Percentiles rank a stretch among this genome's conserved stretches.
Evolutionary conservation across 805 yeast species (phyloP).

Genomic region (Kodamaea laetipori): DNA sequence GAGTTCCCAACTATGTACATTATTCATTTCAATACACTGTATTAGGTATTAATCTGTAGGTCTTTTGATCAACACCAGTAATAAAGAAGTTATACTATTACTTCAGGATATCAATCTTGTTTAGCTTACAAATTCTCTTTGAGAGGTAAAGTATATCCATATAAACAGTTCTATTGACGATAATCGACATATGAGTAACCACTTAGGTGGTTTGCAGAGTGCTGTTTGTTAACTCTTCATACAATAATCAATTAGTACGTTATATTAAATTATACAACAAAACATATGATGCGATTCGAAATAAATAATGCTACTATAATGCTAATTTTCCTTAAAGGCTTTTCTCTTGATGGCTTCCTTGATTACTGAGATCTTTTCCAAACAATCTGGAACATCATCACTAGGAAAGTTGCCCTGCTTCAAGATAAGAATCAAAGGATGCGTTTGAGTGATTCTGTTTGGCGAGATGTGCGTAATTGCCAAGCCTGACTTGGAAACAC

Average conservation of each 20-base stretch:
- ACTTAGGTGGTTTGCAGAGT: too few species aligned
- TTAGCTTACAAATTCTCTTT: too few species aligned
- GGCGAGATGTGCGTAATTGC: slow-evolving; percentile 83
- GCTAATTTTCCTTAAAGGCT: slow-evolving; percentile 25
- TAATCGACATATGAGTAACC: too few species aligned
- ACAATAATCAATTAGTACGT: too few species aligned
- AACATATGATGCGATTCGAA: slow-evolving; percentile 4
- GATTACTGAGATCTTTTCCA: slow-evolving; percentile 47
- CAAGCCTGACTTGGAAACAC: slow-evolving; percentile 74
- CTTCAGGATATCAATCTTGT: too few species aligned
- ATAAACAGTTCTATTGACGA: too few species aligned
- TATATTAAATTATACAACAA: too few species aligned
- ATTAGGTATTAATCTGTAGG: too few species aligned
- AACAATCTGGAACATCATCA: slow-evolving; percentile 43
- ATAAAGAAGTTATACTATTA: too few species aligned
- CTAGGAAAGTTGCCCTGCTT: slow-evolving; percentile 46
- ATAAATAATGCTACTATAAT: slow-evolving; percentile 6
- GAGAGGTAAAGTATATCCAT: too few species aligned
- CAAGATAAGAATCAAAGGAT: slow-evolving; percentile 50
- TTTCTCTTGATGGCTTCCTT: slow-evolving; percentile 62
- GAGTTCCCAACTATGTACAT: not conserved
- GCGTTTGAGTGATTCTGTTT: slow-evolving; percentile 67
- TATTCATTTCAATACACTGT: not conserved
- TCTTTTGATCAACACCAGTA: too few species aligned
- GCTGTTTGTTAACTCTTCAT: too few species aligned